These are phyloP conservation scores for Fusarium beomiforme DNA, from an alignment of 2,329 filamentous ascomycete species.

Conservation along the genomic window DNA sequence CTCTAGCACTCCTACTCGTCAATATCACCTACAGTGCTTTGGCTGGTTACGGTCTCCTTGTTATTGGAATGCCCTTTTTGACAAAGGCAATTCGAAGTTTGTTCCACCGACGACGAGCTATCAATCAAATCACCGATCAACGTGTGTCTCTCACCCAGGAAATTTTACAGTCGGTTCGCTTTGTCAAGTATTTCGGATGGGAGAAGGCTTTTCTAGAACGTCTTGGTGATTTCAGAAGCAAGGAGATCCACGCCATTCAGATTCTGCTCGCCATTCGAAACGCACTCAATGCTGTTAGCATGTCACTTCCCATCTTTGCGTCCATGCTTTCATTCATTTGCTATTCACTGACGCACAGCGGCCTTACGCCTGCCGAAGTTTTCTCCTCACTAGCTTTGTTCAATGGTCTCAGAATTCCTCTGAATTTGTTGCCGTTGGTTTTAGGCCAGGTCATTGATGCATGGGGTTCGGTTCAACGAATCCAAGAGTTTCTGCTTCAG, in stretches of 20 bases:
- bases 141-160: constrained; percentile 92
- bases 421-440: constrained; percentile 89
- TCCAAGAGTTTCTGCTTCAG: constrained; percentile 86
- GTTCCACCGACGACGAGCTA: constrained; percentile 77
- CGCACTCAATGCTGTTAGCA: constrained; percentile 82
- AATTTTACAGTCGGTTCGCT: constrained; percentile 88
- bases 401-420: constrained; percentile 87
- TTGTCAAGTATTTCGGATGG: constrained; percentile 98
- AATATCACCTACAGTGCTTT: constrained; percentile 92
- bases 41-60: constrained; percentile 84
- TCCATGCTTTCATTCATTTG: constrained; percentile 97
- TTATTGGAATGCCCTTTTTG: constrained; percentile 81
- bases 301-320: constrained; percentile 91
- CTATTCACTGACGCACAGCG: constrained; percentile 72
- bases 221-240: constrained; percentile 75
- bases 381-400: constrained; percentile 97
- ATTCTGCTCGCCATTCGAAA: constrained; percentile 84
- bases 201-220: constrained; percentile 86
- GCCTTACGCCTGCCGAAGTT: constrained; percentile 77
- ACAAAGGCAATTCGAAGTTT: constrained; percentile 80
- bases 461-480: constrained; percentile 83
- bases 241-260: constrained; percentile 87
- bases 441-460: constrained; percentile 92
- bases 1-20: constrained; percentile 81
- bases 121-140: constrained; percentile 95